phyloP scores from a whole-genome alignment of 192 early-diverging fungal species.

The Chytriomyces confervae region DNA sequence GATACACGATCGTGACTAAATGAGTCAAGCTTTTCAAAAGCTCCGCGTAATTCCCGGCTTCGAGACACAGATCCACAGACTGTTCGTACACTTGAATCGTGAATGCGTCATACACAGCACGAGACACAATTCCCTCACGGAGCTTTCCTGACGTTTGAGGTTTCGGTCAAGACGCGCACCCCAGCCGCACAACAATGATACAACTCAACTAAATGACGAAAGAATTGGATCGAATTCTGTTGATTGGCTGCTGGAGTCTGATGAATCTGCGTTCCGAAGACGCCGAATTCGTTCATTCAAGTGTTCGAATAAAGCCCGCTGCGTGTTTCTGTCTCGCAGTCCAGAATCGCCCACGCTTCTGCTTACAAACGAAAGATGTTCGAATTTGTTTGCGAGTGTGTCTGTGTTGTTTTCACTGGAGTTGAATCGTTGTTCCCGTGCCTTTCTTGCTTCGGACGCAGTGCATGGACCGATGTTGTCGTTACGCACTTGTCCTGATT shows the following conservation, averaged over 20 bases:
- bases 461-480: too few species aligned
- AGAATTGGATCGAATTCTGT: neutral
- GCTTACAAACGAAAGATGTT: neutral
- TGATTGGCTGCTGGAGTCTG: too few species aligned
- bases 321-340: neutral
- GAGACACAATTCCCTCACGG: constrained; percentile 42
- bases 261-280: too few species aligned
- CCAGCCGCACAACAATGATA: too few species aligned
- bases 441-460: too few species aligned
- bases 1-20: constrained; percentile 40
- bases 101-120: constrained; percentile 35
- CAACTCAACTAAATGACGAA: neutral
- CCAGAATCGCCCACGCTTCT: neutral
- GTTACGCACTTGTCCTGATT: too few species aligned
- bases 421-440: neutral
- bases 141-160: constrained; percentile 40
- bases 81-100: constrained; percentile 45
- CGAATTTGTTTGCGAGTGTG: neutral
- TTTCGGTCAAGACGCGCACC: neutral
- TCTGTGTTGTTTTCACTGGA: neutral
- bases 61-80: constrained; percentile 39
- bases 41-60: constrained; percentile 44
- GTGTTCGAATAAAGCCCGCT: neutral
- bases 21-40: constrained; percentile 44
- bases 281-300: neutral